phyloP scores from a whole-genome alignment of 2,329 filamentous ascomycete species.

The Chalaropsis ovoidea region DNA sequence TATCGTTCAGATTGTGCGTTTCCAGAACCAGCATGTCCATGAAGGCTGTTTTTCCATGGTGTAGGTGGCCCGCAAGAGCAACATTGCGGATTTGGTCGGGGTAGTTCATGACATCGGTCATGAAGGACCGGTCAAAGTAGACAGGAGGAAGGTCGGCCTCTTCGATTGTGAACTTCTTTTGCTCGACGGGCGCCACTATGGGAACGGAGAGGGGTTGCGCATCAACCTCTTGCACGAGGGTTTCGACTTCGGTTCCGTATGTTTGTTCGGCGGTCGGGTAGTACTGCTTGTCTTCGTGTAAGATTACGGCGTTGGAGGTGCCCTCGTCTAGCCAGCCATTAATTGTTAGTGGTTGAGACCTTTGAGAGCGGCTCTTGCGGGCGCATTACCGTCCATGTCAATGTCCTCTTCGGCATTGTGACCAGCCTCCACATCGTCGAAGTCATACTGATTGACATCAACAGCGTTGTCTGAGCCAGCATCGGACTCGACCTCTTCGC shows the following conservation, averaged over 20 bases:
- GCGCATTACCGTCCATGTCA: slow-evolving; percentile 67
- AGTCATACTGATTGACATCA: slow-evolving; percentile 67
- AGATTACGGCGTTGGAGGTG: slow-evolving; percentile 89
- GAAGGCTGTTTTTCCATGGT: slow-evolving; percentile 95
- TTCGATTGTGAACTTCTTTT: slow-evolving; percentile 93
- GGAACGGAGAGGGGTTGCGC: slow-evolving; percentile 84
- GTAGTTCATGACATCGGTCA: slow-evolving; percentile 93
- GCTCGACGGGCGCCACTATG: slow-evolving; percentile 83
- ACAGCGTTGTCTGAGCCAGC: slow-evolving; percentile 70
- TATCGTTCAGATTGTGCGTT: slow-evolving; percentile 76
- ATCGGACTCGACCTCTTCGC: slow-evolving; percentile 76
- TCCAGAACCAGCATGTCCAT: slow-evolving; percentile 97
- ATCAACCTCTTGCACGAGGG: slow-evolving; percentile 92
- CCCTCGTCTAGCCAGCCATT: slow-evolving; percentile 45
- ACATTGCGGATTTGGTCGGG: slow-evolving; percentile 91
- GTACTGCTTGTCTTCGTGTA: slow-evolving; percentile 99
- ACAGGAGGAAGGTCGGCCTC: slow-evolving; percentile 84
- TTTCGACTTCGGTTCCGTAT: slow-evolving; percentile 90
- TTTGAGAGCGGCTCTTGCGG: neutral
- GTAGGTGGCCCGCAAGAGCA: slow-evolving; percentile 81
- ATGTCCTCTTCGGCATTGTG: slow-evolving; percentile 73
- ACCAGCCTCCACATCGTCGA: slow-evolving; percentile 56
- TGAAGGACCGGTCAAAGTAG: slow-evolving; percentile 78
- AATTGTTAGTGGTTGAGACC: slow-evolving; percentile 5
- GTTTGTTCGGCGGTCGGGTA: slow-evolving; percentile 96